Evolutionary conservation across 257 asterid species (phyloP), one percentile per base, ranked within the genome.

Genomic region (Lycium ferocissimum): DNA sequence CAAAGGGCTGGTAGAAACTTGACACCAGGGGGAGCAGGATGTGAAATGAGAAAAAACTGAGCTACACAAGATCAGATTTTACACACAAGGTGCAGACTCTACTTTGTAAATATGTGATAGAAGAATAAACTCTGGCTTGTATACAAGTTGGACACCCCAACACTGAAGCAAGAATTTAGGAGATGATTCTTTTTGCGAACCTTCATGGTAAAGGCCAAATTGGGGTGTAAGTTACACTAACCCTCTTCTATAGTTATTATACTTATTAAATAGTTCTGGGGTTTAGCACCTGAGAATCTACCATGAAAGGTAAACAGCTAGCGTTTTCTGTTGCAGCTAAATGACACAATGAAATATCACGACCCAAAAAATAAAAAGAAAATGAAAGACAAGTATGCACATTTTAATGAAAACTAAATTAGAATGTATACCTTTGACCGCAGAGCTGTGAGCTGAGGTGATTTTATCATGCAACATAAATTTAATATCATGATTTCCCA

Each of bases 391-490:
- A 84, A 62, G 47, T 61, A 49, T 54, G 85, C 33, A 81, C 59
- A 65, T 49, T 57, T 62, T 33, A 37, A 37, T 22, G 62, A 26
- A 79, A 58, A 85, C 35, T 18, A n/a, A 53, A 45, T 71, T 45
- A 18, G 65, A 12, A 18, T 58, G 13, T 61, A 78, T 88, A 95
- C 98, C 99, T 96, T 96, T 95, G 86, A 96, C 92, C 43, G 99
- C 97, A 84, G 98, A 95, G 88, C 93, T 90, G 88, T 96, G 99
- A 88, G 99, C 98, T 70, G 98, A 96, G 70, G 51, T 56, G 89
- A 89, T 89, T 86, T 86, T 93, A 86, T 93, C 94, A 84, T 86
- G 69, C 67, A 75, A 83, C 18, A 85, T 56, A 86, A 94, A 61
- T 84, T 85, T 92, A 88, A 93, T 90, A 88, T 84, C 86, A 86